Evolutionary conservation across 352 stramenopile genomes (phyloP), one percentile per base, ranked within the genome.

Genomic region (Phytophthora sp.): DNA sequence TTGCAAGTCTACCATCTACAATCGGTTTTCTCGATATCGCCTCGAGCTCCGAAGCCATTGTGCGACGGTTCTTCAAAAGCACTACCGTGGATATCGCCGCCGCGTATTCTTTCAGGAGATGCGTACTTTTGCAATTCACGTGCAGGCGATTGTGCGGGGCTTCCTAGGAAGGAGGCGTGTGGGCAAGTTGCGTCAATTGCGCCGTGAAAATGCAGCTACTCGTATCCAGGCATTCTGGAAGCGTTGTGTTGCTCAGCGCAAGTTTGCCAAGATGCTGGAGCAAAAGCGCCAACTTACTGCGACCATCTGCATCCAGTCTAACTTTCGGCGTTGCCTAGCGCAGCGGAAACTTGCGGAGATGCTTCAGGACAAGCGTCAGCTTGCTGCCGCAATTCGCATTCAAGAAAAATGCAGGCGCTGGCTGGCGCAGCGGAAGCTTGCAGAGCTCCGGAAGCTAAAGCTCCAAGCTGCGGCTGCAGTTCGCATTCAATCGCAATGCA

Each of bases 1-100:
- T 63, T 91, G 63, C 66, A 84, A 85, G 56, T 84, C 75, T 2
- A 74, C 66, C 18, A 75, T 63, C 23, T 89, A 84, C 69, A 87
- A 85, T 42, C 53, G 68, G 12, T 77, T 89, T 31, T 83, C 61
- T 39, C 76, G 66, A 15, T 79, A 87, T 24, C 78, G 81, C 2
- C 45, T 80, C 6, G 71, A 79, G 23, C 42, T 84, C 11, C 65
- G 73, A 11, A 71, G 61, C 10, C 55, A 68, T 34, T 54, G 69
- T 39, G 78, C 77, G 20, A 71, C 64, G 15, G 41, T 77, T 11
- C 23, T 90, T 17, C 79, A 90, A 52, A 75, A 74, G 15, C 41
- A 79, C 57, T 74, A 71, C 10, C 79, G 79, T 26, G 79, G 76
- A 1, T 87, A 80, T 51, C 71, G 54, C 4, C 62, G 56, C 10